Evolutionary conservation across 345 rosid genomes (phyloP), one percentile per base, ranked within the genome.

Genomic region (Sisymbrium altissimum): DNA sequence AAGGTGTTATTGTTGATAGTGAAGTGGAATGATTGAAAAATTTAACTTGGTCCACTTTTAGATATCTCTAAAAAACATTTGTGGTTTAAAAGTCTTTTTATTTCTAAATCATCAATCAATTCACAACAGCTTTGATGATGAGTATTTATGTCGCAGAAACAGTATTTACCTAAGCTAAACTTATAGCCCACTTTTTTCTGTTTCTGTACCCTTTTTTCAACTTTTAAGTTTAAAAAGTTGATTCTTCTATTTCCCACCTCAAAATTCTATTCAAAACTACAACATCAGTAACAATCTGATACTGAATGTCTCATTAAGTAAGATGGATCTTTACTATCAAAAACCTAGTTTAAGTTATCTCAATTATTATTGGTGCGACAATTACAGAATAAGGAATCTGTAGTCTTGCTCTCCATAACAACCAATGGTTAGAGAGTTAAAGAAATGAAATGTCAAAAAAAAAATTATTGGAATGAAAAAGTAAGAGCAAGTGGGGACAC

Each of bases 351-450:
- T 64, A 64, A 73, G 71, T 17, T 15, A 56, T 56, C 19, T 15
- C 40, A 56, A 2, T 56, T 15, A 8, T 32, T 32, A 60, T 71
- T 68, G 83, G 76, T 69, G n/a, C n/a, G 83, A 79, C 78, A 79
- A 79, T 23, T 23, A 6, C 36, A 69, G 48, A 50, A 71, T 79
- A 79, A 78, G 80, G 86, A 84, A 86, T 88, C 84, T 55, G 48
- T 44, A 71, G 85, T 81, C 63, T 81, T 73, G 85, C 70, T 81
- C 80, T 77, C 79, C 63, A 49, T 45, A 46, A 72, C 80, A 81
- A 70, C 55, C 27, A 44, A 76, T 83, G 69, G 33, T 35, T 61
- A 53, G 63, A 56, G 8, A 32, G 8, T 32, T 32, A 1, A 8
- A 32, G 70, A 61, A 38, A 56, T 66, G 68, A 38, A 54, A 69